Conservation (phyloP, 306 rosid genomes). For the Fagus sylvatica region DNA sequence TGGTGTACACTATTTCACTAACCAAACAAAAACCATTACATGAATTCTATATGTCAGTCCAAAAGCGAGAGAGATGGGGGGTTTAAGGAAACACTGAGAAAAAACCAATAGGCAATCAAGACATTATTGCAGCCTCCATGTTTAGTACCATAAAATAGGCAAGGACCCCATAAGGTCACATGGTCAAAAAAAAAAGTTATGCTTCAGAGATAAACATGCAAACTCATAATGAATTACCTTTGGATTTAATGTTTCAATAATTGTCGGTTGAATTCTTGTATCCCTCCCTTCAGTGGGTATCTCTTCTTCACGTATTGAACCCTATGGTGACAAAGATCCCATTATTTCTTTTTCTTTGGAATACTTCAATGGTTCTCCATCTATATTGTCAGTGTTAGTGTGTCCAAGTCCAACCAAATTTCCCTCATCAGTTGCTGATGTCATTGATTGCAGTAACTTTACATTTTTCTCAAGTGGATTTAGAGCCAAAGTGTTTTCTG, state of each 20-base stretch:
- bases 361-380: conserved; percentile 26
- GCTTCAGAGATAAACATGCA: conserved; percentile 7
- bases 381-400: conserved; percentile 20
- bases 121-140: not conserved
- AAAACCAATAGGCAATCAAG: not conserved
- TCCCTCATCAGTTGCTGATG: conserved; percentile 29
- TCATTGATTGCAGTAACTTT: conserved; percentile 34
- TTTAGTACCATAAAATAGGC: not conserved
- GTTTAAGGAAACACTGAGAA: not conserved
- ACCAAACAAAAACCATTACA: conserved; percentile 1
- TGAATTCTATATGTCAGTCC: not conserved
- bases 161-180: not conserved
- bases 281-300: conserved; percentile 33
- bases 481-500: conserved; percentile 32
- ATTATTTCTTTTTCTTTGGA: conserved; percentile 49
- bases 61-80: not conserved
- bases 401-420: conserved; percentile 24
- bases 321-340: conserved; percentile 51
- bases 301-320: conserved; percentile 36
- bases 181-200: not conserved
- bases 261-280: conserved; percentile 36
- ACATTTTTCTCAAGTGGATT: conserved; percentile 47
- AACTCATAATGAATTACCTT: conserved; percentile 36
- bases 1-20: not conserved
- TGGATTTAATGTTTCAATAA: conserved; percentile 28